Evolutionary conservation across 2,329 filamentous ascomycete genomes (phyloP).

Genomic region (Aspergillus viridinutans): DNA sequence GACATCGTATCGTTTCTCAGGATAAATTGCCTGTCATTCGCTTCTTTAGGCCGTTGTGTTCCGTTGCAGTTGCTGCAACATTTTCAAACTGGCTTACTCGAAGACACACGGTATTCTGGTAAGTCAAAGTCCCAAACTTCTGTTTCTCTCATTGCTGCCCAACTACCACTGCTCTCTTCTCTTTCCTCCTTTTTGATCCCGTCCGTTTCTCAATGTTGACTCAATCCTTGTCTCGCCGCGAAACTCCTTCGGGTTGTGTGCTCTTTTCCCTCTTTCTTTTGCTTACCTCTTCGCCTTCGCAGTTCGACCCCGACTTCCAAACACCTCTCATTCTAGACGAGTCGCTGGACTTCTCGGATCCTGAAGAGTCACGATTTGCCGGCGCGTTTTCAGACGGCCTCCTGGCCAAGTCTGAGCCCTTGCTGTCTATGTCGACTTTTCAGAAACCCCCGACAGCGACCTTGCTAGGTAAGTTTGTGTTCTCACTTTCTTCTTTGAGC

Average conservation of each 20-base stretch:
- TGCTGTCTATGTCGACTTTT: conserved; percentile 78
- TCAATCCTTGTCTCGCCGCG: conserved; percentile 15
- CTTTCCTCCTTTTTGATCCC: neutral
- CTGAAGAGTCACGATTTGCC: conserved; percentile 43
- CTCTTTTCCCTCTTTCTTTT: conserved; percentile 1
- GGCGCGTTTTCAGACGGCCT: conserved; percentile 48
- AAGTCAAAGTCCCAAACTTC: conserved; percentile 19
- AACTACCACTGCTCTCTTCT: conserved; percentile 4
- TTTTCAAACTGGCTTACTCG: conserved; percentile 49
- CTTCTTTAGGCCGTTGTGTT: conserved; percentile 39
- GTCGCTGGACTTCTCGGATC: conserved; percentile 43
- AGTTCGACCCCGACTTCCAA: conserved; percentile 44
- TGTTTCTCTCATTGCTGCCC: conserved; percentile 24
- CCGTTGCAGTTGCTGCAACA: conserved; percentile 43
- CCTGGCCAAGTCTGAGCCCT: conserved; percentile 55
- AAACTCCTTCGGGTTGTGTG: neutral
- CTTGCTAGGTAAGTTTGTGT: conserved; percentile 68
- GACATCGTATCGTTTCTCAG: conserved; percentile 36
- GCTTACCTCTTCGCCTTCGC: neutral
- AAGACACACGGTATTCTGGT: conserved; percentile 45
- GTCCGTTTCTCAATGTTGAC: conserved; percentile 14
- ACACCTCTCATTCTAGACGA: conserved; percentile 47
- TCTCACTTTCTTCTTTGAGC: neutral
- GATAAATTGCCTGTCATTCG: conserved; percentile 45
- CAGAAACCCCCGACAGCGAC: conserved; percentile 70